Evolutionary conservation across 2,329 filamentous ascomycete species (phyloP), one percentile per base, ranked within the genome.

Genomic region (Ascosphaera acerosa): DNA sequence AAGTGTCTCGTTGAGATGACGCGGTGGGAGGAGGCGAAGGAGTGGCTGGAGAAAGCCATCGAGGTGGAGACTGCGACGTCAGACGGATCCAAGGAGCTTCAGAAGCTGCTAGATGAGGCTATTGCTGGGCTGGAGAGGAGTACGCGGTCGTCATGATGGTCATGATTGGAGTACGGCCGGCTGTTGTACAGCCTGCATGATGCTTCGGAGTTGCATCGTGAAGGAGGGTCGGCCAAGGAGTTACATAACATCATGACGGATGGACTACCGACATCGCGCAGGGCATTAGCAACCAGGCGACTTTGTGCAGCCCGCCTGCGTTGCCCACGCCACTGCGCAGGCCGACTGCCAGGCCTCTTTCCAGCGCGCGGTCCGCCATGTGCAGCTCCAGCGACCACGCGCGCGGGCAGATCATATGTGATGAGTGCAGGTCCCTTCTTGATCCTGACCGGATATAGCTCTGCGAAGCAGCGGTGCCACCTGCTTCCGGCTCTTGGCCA

Each of bases 1-100:
- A 70, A 70, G 56, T 89, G 80, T 47, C 53, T 94, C 46, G 54
- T 74, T 40, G 87, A 97, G 66, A 94, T 94, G 87, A 75, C 76
- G 1, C 54, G 84, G 36, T 55, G 77, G 44, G 70, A 76, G 33
- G 84, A 94, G 65, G 81, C 82, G 1, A 61, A 61, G 43, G 69
- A 72, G 38, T 89, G 81, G 69, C 63, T 91, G 25, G 64, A 62
- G 40, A 63, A 67, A 46, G 81, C 69, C 0, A 51, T 91, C 34
- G 84, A 91, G 58, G 70, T 82, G 48, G 81, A 90, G 56, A 75
- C 74, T 9, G 68, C 46, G 29, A 54, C 38, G 42, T 41, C 48
- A 39, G 48, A 64, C 36, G 56, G 59, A 29, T 57, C 55, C 37
- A 60, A 53, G 45, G 58, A 55, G 46, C 50, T 59, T 37, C 64